Percentiles rank a stretch among this genome's conserved stretches.
Conservation (phyloP, 306 rosid species). For the Vachellia collinsii region DNA sequence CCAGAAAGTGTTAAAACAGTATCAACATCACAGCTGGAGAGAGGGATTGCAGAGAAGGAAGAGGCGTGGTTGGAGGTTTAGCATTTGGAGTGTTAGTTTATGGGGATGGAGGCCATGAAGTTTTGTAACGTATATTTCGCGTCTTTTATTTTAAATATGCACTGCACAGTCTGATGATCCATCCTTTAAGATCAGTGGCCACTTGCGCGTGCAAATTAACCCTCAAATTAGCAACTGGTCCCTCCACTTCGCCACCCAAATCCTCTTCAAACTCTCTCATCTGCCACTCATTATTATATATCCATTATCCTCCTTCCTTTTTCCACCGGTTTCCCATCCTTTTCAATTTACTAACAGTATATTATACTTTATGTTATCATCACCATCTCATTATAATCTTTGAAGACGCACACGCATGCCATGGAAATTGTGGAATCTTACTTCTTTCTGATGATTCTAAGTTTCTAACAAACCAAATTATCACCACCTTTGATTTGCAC, state of each 20-base stretch:
- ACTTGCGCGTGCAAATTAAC: conserved; percentile 56
- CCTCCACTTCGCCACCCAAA: conserved; percentile 30
- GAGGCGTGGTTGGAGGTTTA: conserved; percentile 42
- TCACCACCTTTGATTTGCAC: conserved; percentile 7
- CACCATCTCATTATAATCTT: conserved; percentile 24
- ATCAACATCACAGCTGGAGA: too few relatives aligned
- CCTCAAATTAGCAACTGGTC: conserved; percentile 29
- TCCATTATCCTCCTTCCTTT: conserved; percentile 6
- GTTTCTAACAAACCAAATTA: conserved; percentile 19
- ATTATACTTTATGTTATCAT: conserved; percentile 15
- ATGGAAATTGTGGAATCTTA: conserved; percentile 46
- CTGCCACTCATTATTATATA: conserved; percentile 31
- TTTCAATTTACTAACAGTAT: conserved; percentile 4
- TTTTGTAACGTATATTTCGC: neutral
- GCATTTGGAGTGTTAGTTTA: conserved; percentile 47
- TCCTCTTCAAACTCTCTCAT: conserved; percentile 16
- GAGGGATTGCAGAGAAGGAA: neutral
- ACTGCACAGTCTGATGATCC: conserved; percentile 19
- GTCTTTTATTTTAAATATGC: conserved; percentile 18
- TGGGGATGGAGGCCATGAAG: conserved; percentile 1
- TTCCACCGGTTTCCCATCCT: neutral
- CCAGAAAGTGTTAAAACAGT: too few relatives aligned
- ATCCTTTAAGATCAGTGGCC: conserved; percentile 37
- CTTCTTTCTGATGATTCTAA: conserved; percentile 29
- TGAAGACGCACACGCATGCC: conserved; percentile 18